phyloP scores from a whole-genome alignment of 1,284 basidiomycete genomes.

The Ganoderma meredithae region DNA sequence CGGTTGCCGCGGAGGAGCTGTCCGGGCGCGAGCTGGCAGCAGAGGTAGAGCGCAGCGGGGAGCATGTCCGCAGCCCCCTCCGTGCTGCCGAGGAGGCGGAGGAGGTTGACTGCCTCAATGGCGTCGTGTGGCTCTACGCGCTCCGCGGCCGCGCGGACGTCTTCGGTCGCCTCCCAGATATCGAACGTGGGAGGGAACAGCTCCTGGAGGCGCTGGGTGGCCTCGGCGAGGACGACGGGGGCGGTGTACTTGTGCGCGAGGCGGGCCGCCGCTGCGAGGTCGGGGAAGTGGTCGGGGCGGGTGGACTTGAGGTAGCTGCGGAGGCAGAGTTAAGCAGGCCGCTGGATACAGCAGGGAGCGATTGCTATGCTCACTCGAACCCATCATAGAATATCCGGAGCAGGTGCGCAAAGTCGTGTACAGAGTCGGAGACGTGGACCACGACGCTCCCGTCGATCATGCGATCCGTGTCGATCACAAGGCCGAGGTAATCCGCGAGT shows the following conservation, averaged over 20 bases:
- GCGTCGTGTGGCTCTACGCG: conserved; percentile 11
- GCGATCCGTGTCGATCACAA: neutral
- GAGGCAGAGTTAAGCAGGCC: neutral
- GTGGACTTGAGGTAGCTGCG: neutral
- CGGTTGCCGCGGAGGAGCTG: conserved; percentile 3
- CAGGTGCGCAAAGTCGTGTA: conserved; percentile 5
- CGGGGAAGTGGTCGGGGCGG: neutral
- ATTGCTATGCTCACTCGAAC: neutral
- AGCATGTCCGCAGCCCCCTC: neutral
- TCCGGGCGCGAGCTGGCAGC: neutral
- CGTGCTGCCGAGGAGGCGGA: neutral
- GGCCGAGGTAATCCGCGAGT: neutral
- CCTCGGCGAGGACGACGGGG: neutral
- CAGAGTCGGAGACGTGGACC: conserved; percentile 1
- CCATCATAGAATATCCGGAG: neutral
- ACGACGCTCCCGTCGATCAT: conserved; percentile 9
- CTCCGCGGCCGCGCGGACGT: neutral
- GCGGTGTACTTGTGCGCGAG: conserved; percentile 20
- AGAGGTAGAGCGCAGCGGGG: conserved; percentile 12
- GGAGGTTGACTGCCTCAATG: conserved; percentile 7
- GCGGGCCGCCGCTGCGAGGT: conserved; percentile 7
- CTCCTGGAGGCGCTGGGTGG: neutral
- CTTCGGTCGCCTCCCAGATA: neutral
- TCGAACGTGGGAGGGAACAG: conserved; percentile 5
- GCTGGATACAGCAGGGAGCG: no score